Base-by-base conservation (phyloP, 345 rosid genomes). In the Raphanus raphanistrum region DNA sequence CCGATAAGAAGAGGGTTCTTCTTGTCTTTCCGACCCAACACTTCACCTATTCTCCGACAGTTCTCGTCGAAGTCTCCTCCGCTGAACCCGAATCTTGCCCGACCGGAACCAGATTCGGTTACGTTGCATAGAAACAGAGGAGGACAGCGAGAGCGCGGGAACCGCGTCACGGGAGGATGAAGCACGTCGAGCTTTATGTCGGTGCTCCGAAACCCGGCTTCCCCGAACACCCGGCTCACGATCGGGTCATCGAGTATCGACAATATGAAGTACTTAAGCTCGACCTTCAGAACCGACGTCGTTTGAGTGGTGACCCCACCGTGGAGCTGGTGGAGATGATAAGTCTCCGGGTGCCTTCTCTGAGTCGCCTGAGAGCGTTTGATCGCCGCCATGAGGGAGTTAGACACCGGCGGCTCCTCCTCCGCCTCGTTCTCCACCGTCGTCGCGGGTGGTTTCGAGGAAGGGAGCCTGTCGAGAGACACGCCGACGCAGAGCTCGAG, bases 341-440 rank as follows among this genome's bases (percentile, higher is more conserved):
- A 86, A 61, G 82, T 88, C 76, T 94, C 98, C 12, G 97, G 98
- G 31, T 87, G 93, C 36, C 97, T 71, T 72, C 95, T 77, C 85
- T 94, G 98, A 63, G 84, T 88, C n/a, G 95, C 97, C 73, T 94
- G 97, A 6, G 97, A 89, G 21, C 98, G 89, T 71, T 89, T 90
- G 81, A 94, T 90, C 70, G 97, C 97, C 66, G 97, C 98, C 97
- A 90, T 89, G 75, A 93, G 87, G 0, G 98, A 89, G 76, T 93
- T 91, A 36, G 97, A 88, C 0, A 93, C 76, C 36, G 87, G 93
- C 1, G 91, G 93, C 13, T 82, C 86, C 5, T 29, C 73, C 13
- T 15, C 73, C 11, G 77, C 85, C 11, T 86, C 87, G 12, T 31
- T 31, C 13, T 32, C 75, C 50, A 45, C 13, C 7, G 41, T 7